These are phyloP conservation scores for Telopea speciosissima DNA, from an alignment of 177 flowering plant species.

Conservation along the genomic window DNA sequence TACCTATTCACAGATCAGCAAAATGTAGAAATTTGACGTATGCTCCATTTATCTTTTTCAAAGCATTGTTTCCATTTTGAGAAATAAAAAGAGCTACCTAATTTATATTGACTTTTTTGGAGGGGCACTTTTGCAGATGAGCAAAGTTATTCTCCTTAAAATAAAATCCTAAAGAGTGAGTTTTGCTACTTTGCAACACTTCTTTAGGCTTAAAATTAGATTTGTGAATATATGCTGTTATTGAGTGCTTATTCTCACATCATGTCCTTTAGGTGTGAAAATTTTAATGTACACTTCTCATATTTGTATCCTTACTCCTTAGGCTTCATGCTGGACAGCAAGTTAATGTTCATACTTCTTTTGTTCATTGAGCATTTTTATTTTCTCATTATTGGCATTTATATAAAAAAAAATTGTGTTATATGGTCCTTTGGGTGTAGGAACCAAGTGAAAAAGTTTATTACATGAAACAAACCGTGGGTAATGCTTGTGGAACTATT, in stretches of 20 bases:
- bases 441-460: constrained; percentile 51
- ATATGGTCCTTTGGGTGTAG: constrained; percentile 32
- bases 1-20: too few species aligned
- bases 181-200: background rate
- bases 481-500: constrained; percentile 98
- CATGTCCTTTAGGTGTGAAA: background rate
- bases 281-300: too few species aligned
- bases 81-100: background rate
- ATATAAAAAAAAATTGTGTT: background rate
- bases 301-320: background rate
- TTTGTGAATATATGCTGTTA: background rate
- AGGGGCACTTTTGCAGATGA: background rate
- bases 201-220: background rate
- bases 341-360: background rate
- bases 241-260: background rate
- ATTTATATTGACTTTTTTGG: background rate
- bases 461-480: constrained; percentile 92
- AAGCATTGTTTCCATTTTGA: background rate
- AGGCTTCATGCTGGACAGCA: background rate
- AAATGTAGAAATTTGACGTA: too few species aligned
- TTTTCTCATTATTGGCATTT: background rate
- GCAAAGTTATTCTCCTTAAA: background rate
- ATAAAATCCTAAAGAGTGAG: background rate
- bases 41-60: background rate
- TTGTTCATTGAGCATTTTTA: background rate